Evolutionary conservation across 2,329 filamentous ascomycete species (phyloP), one percentile per base, ranked within the genome.

Genomic region (Seiridium cupressi): DNA sequence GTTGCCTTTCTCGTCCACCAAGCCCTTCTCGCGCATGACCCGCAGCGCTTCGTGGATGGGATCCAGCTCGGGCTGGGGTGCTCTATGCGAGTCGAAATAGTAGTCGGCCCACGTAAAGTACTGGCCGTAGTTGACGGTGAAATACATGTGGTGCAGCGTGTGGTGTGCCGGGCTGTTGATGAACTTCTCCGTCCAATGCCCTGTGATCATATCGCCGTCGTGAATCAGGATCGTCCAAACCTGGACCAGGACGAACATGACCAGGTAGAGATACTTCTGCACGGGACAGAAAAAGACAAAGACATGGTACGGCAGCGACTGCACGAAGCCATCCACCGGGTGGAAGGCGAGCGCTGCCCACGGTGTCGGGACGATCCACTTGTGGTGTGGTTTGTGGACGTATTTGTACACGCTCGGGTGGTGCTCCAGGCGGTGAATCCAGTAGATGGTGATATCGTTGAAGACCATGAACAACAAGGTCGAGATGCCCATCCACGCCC

Each of bases 321-420:
- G 78, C 10, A 77, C 70, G 57, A 74, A 81, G 34, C 78, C 78
- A 49, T 81, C 78, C 6, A 79, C 66, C 1, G 78, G 78, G 69
- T 81, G 78, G 68, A 81, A 81, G 31, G 78, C 78, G 57, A 80
- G 72, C 18, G 78, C 77, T 51, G 78, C 78, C 73, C 74, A 81
- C 3, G 78, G 78, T 0, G 77, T 80, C 11, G 78, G 78, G 51
- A 81, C 77, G 31, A 49, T 69, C 94, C 94, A 98, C 81, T 97
- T 97, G 87, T 98, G 94, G 78, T 98, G 94, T 66, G 93, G 89
- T 86, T 98, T 98, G 85, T 98, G 94, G 55, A 97, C 84, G 66
- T 82, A 82, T 81, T 93, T 96, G 85, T 98, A 98, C 67, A 95
- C 73, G 53, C 77, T 68, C 6, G 88, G 88, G 73, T 91, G 87